Conservation (phyloP, 2,329 filamentous ascomycete species). For the Diaporthe citriasiana region DNA sequence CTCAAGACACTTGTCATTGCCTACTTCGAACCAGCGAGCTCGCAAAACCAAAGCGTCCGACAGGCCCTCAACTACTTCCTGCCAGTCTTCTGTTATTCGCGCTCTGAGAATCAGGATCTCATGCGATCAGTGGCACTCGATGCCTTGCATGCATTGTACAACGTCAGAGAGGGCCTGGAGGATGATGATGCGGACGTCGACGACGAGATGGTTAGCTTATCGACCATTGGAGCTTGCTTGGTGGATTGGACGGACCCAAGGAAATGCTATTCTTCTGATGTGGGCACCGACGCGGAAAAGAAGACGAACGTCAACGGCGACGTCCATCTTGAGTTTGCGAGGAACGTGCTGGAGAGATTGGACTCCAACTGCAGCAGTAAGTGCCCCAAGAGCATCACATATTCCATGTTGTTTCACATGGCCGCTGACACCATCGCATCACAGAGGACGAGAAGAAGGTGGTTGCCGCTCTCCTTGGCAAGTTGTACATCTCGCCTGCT, state of each 20-base stretch:
- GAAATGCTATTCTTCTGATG: slow-evolving; percentile 73
- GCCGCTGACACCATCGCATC: slow-evolving; percentile 16
- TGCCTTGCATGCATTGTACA: slow-evolving; percentile 81
- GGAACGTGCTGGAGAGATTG: slow-evolving; percentile 82
- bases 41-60: slow-evolving; percentile 83
- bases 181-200: slow-evolving; percentile 82
- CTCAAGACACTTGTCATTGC: slow-evolving; percentile 86
- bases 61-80: slow-evolving; percentile 95
- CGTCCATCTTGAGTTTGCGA: slow-evolving; percentile 84
- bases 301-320: slow-evolving; percentile 77
- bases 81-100: slow-evolving; percentile 92
- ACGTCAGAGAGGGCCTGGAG: slow-evolving; percentile 78
- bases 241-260: slow-evolving; percentile 96
- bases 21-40: slow-evolving; percentile 90
- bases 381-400: slow-evolving; percentile 52
- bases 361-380: slow-evolving; percentile 76
- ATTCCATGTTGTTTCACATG: not conserved
- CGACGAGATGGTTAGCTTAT: slow-evolving; percentile 84
- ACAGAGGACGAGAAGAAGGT: slow-evolving; percentile 89
- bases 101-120: slow-evolving; percentile 83
- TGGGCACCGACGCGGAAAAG: slow-evolving; percentile 69
- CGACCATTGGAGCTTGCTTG: slow-evolving; percentile 83
- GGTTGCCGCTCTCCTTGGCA: slow-evolving; percentile 82
- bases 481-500: slow-evolving; percentile 82
- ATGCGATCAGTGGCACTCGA: slow-evolving; percentile 83